Percentiles rank a stretch among this genome's conserved stretches.
phyloP scores from a whole-genome alignment of 108 stramenopile genomes.

The Hondaea fermentalgiana region DNA sequence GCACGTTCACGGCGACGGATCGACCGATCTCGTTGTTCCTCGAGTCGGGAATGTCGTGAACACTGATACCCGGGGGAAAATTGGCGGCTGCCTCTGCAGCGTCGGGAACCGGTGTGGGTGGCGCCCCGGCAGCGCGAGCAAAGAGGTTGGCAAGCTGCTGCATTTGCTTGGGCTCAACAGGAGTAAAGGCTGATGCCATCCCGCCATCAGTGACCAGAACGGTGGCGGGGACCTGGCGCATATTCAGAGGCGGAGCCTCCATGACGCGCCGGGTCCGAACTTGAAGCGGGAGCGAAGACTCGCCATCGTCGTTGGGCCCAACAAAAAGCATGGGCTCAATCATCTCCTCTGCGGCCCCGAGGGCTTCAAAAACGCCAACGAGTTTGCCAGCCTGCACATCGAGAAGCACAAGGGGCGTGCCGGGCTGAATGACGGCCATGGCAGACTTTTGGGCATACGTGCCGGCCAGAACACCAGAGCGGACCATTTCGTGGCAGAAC shows the following conservation, averaged over 20 bases:
- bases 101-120: background rate
- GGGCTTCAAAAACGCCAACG: background rate
- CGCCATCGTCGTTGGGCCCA: background rate
- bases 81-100: background rate
- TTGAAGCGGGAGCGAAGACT: background rate
- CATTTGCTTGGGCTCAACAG: background rate
- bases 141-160: conserved; percentile 10
- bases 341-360: background rate
- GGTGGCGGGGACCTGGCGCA: background rate
- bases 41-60: background rate
- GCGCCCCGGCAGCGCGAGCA: background rate
- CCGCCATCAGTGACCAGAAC: background rate
- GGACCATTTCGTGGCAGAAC: background rate
- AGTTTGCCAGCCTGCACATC: background rate
- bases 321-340: background rate
- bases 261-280: background rate
- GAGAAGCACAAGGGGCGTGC: background rate
- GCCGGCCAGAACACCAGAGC: background rate
- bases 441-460: background rate
- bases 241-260: background rate
- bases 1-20: background rate
- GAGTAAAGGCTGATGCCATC: background rate
- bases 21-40: background rate
- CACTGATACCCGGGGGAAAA: background rate
- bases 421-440: conserved; percentile 7